These are phyloP conservation scores for Babesia ovis DNA, from an alignment of 169 alveolate genomes.

Conservation along the genomic window DNA sequence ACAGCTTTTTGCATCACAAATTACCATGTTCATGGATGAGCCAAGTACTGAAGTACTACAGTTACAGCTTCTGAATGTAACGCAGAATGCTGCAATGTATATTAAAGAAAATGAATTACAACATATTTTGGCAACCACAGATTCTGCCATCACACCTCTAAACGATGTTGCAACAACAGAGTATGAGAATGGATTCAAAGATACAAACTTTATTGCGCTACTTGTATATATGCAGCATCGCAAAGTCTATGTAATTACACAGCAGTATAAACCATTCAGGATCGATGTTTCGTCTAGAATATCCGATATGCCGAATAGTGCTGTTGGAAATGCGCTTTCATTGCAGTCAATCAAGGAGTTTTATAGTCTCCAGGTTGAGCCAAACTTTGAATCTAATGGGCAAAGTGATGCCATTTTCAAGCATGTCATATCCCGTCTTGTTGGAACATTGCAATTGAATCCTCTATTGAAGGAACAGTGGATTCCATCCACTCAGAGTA, in stretches of 20 bases:
- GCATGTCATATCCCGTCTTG: not conserved
- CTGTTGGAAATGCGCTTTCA: not conserved
- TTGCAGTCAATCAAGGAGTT: not conserved
- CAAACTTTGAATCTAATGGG: not conserved
- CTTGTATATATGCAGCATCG: slow-evolving; percentile 20
- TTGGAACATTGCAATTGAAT: not conserved
- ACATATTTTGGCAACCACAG: not conserved
- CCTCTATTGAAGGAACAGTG: not conserved
- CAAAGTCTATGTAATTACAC: slow-evolving; percentile 21
- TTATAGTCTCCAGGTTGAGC: slow-evolving; percentile 2
- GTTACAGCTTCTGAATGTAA: slow-evolving; percentile 11
- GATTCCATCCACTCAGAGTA: not conserved
- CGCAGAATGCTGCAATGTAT: slow-evolving; percentile 8
- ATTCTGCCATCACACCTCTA: not conserved
- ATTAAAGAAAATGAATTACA: not conserved
- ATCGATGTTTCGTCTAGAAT: not conserved
- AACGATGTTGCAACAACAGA: too few species aligned
- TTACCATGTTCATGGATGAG: not conserved
- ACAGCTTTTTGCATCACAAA: not conserved
- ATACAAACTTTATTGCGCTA: not conserved
- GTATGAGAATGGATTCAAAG: not conserved
- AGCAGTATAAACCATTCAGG: slow-evolving; percentile 2
- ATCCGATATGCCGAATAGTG: not conserved
- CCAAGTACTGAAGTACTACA: not conserved
- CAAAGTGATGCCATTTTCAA: not conserved